Evolutionary conservation across 2,329 filamentous ascomycete species (phyloP).

Genomic region (Xylaria sp.): DNA sequence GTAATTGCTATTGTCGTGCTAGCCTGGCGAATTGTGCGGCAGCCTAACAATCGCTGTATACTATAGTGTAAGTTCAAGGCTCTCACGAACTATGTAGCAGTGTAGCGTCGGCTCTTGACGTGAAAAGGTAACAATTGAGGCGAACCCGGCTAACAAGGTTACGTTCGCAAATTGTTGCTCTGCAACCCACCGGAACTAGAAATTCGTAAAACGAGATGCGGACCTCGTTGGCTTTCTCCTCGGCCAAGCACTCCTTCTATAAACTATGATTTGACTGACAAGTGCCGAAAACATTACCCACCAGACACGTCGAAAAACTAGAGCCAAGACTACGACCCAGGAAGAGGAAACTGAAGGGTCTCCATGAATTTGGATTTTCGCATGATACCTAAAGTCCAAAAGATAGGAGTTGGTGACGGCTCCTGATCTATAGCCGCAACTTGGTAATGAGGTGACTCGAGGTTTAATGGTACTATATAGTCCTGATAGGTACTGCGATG

Average conservation of each 20-base stretch:
- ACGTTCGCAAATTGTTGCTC: conserved; percentile 66
- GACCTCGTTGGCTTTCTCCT: conserved; percentile 56
- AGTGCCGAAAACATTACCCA: background rate
- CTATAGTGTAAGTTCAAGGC: background rate
- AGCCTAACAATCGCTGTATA: background rate
- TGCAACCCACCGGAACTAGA: conserved; percentile 62
- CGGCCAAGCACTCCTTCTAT: background rate
- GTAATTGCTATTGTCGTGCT: background rate
- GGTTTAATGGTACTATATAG: background rate
- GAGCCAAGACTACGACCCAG: background rate
- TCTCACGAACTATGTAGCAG: conserved; percentile 66
- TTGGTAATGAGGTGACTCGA: background rate
- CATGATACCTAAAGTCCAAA: conserved; percentile 60
- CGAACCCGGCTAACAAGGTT: background rate
- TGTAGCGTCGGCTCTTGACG: conserved; percentile 59
- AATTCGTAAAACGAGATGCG: conserved; percentile 60
- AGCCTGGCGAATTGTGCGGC: background rate
- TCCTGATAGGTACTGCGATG: no score
- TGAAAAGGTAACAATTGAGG: conserved; percentile 17
- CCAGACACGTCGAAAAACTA: conserved; percentile 49
- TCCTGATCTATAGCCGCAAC: conserved; percentile 44
- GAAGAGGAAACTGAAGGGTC: conserved; percentile 58
- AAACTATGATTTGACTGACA: background rate
- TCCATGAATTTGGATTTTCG: conserved; percentile 51
- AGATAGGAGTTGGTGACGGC: conserved; percentile 59